Base-by-base conservation (phyloP, 225 moss, liverwort and hornwort genomes). In the Antitrichia curtipendula region DNA sequence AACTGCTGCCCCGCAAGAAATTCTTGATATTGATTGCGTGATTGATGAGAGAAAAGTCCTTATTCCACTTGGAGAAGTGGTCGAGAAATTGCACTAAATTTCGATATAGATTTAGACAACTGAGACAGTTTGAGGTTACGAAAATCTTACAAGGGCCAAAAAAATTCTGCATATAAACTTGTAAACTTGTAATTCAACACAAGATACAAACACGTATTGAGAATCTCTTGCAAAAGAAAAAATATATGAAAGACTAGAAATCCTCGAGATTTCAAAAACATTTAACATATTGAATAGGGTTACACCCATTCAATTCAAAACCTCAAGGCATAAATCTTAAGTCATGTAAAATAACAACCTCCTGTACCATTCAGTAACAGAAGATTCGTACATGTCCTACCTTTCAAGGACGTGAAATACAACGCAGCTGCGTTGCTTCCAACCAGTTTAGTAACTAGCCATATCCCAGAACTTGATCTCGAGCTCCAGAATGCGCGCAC, bases 381-480 rank as follows among this genome's bases (percentile, higher is more conserved):
- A 27, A 28, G 28, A 43, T 38, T 78, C 62, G 36, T 45, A 62
- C 36, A 56, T 78, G 52, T 54, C 70, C 31, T 25, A 69, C 34
- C 65, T 45, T 40, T 74, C 49, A 80, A 90, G 32, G 32, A 58
- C 65, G 56, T 58, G 12, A 47, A 87, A 50, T 41, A 58, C 50
- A 65, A 78, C 20, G 52, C 82, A 87, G 47, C 29, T 56, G 69
- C 62, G 25, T 56, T 75, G 62, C 82, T 75, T 74, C 88, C 78
- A 91, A 60, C 88, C 84, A 78, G 75, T 78, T 63, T 71, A 90
- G 19, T 56, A 43, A 75, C 32, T 89, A 19, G 92, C 93, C 92
- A 93, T 93, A 65, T 92, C 89, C 92, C 92, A 93, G 79, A 93
- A 93, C 75, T 92, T 89, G 81, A 93, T 63, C 88, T 93, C 92